Evolutionary conservation across 2,329 filamentous ascomycete species (phyloP).

Genomic region (Akanthomyces dipterigenus): DNA sequence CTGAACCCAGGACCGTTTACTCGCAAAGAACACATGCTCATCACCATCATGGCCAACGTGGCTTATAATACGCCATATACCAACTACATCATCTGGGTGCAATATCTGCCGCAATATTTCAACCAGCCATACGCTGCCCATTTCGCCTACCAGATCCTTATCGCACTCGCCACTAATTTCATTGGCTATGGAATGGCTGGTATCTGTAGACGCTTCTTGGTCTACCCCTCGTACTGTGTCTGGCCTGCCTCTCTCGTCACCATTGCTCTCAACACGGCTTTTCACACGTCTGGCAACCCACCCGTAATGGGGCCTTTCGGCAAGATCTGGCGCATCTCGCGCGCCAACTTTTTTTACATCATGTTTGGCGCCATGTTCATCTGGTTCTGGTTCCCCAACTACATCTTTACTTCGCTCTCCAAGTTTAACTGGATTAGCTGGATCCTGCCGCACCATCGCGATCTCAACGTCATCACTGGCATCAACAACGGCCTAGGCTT

Average conservation of each 20-base stretch:
- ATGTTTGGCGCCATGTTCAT: slow-evolving; percentile 47
- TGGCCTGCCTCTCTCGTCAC: slow-evolving; percentile 52
- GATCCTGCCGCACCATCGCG: slow-evolving; percentile 42
- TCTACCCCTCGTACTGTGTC: slow-evolving; percentile 49
- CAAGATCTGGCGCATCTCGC: slow-evolving; percentile 39
- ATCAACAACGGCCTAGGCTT: slow-evolving; percentile 39
- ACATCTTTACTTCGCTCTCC: slow-evolving; percentile 44
- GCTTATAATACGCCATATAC: slow-evolving; percentile 47
- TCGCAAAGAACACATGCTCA: slow-evolving; percentile 56
- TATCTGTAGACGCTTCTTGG: slow-evolving; percentile 44
- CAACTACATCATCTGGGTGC: slow-evolving; percentile 49
- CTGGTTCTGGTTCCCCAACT: slow-evolving; percentile 54
- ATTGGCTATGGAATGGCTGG: slow-evolving; percentile 57
- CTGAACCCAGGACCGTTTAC: slow-evolving; percentile 52
- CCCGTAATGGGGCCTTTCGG: slow-evolving; percentile 36
- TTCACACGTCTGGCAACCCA: slow-evolving; percentile 40
- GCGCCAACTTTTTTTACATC: slow-evolving; percentile 45
- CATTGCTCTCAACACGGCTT: slow-evolving; percentile 47
- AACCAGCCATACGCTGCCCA: slow-evolving; percentile 46
- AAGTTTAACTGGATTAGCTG: slow-evolving; percentile 52
- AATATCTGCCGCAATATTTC: slow-evolving; percentile 46
- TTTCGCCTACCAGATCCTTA: slow-evolving; percentile 48
- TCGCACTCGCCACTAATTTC: slow-evolving; percentile 49
- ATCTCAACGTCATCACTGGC: slow-evolving; percentile 36
- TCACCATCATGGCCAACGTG: slow-evolving; percentile 57